Base-by-base conservation (phyloP, 768 basidiomycete genomes). In the Aureoboletus auriporus region DNA sequence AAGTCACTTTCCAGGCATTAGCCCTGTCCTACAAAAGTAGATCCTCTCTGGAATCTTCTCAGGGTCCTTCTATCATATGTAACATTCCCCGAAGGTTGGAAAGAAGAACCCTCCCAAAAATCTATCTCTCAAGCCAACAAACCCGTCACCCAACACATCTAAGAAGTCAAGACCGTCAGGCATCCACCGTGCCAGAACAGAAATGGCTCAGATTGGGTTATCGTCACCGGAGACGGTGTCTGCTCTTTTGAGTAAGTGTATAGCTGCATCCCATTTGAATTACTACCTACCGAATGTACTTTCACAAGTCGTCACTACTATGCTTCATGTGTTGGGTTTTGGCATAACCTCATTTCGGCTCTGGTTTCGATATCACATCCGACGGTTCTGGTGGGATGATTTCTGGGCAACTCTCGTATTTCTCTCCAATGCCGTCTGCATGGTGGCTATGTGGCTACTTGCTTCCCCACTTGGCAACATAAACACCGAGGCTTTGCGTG, bases 351-450 rank as follows among this genome's bases (percentile, higher is more conserved):
- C 50, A 2, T 63, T 67, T 43, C 56, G 61, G 39, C 57, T 67
- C 16, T 65, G 51, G 51, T 61, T 64, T 42, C 56, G 61, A 39
- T 45, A 56, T 39, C 36, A 50, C 23, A 53, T 56, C 20, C 49
- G 50, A 41, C 55, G 55, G 10, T 47, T 63, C n/a, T 59, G 64
- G 66, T 67, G 54, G 59, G 64, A 66, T 33, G 66, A 66, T 35
- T 43, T 65, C 13, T 63, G 52, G 52, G 66, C 61, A 6, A 44
- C 52, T 26, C 36, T 60, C 14, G 41, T 58, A 13, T 50, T 60
- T 12, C 1, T 50, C 23, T 50, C 50, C 27, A 49, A 56, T 31
- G 23, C 38, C 0, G 27, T 47, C 37, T 53, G 55, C 37, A 30
- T 56, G 46, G 51, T 54, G 34, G 7, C 10, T 3, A 33, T 26